Evolutionary conservation across 2,329 filamentous ascomycete genomes (phyloP).

Genomic region (Ascochyta lentis): DNA sequence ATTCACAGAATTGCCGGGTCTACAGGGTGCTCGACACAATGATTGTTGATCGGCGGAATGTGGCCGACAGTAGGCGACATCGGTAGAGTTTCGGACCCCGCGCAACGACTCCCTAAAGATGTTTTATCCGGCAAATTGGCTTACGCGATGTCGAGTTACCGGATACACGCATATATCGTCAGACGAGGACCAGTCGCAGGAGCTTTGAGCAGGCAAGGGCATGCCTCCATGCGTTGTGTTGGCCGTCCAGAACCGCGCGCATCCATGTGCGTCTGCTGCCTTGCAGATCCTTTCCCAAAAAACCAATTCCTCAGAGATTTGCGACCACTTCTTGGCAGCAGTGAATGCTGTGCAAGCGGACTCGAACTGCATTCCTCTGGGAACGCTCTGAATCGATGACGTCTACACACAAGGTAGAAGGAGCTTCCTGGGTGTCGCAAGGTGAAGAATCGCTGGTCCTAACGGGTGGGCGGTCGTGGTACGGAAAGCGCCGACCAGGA

Average conservation of each 20-base stretch:
- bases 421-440: not conserved
- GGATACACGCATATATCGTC: not conserved
- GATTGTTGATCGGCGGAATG: constrained; percentile 22
- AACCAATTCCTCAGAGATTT: constrained; percentile 27
- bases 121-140: constrained; percentile 2
- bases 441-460: not conserved
- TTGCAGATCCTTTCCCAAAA: constrained; percentile 30
- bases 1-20: constrained; percentile 18
- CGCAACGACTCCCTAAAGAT: constrained; percentile 14
- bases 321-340: constrained; percentile 26
- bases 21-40: constrained; percentile 12
- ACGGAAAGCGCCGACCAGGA: constrained; percentile 5
- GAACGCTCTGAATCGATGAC: not conserved
- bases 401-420: not conserved
- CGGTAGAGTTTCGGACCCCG: constrained; percentile 24
- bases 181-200: not conserved
- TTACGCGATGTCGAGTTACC: constrained; percentile 1
- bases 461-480: not conserved
- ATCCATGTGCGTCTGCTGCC: constrained; percentile 11
- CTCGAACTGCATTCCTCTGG: constrained; percentile 8
- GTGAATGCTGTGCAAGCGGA: constrained; percentile 20
- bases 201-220: constrained; percentile 5
- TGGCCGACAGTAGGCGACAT: constrained; percentile 25
- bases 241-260: constrained; percentile 7
- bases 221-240: constrained; percentile 5